Evolutionary conservation across 495 filamentous ascomycete species (phyloP), one percentile per base, ranked within the genome.

Genomic region (Massariosphaeria phaeospora): DNA sequence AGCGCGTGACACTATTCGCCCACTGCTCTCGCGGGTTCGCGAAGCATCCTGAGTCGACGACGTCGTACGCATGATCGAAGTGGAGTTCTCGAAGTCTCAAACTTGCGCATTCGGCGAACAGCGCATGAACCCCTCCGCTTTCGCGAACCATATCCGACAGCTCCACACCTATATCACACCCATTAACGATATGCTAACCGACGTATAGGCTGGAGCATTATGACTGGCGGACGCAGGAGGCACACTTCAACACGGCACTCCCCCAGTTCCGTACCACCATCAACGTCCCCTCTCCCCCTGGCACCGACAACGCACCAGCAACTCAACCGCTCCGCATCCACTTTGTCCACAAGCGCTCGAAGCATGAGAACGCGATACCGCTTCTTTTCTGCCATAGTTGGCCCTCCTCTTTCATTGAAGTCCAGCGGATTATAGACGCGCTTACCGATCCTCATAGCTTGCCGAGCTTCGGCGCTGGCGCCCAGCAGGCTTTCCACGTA

Each of bases 251-350:
- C 66, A 61, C 59, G 12, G 62, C 70, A 0, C 66, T 84, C 25
- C 81, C 79, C 2, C 81, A 86, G 67, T 85, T 75, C 64, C 75
- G 79, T 17, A 81, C 79, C 9, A 67, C 70, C 4, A 69, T 85
- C 47, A 48, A 69, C 17, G 30, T 62, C 13, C 41, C 47, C 1
- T 18, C 26, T 23, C 18, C 46, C 2, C 5, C 40, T 20, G 9
- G 31, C 21, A 23, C 46, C 8, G 27, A 31, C 18, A 11, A 3
- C 9, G 8, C 33, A 17, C 12, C 38, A 0, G 13, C 39, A 15
- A 12, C 36, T 3, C 38, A 34, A 13, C 25, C 29, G 3, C 45
- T 66, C 1, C 64, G 69, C 9, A 46, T 73, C 2, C 70, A 73
- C 41, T 72, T 72, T 50, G 64, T 66, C n/a, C 68, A 71, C 52